Evolutionary conservation across 2,329 filamentous ascomycete genomes (phyloP), one percentile per base, ranked within the genome.

Genomic region (Botrytis medusae): DNA sequence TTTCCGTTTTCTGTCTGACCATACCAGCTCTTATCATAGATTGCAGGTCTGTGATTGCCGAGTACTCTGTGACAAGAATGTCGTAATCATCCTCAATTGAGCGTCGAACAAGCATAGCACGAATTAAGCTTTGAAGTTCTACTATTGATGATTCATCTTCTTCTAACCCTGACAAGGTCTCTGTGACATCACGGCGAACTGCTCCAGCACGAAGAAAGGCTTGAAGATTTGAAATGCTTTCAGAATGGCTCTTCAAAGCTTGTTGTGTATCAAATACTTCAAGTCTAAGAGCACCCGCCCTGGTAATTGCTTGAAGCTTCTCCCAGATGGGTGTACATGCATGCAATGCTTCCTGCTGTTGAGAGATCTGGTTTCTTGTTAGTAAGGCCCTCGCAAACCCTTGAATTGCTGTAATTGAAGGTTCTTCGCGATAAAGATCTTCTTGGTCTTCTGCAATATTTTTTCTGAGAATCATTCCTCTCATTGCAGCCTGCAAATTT

Each of bases 1-100:
- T 84, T 65, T 84, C 83, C 51, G 92, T 88, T 63, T 87, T 82
- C 74, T 90, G 85, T 73, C 93, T 88, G 77, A 87, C 87, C 25
- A 91, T 81, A 77, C 85, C 89, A n/a, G 91, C 93, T 76, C 93
- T 87, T 40, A 88, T 87, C 62, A 87, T 84, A 32, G 90, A 88
- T 81, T 97, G 93, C 1, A 97, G 84, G 37, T 86, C 83, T 32
- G 84, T 86, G 69, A 93, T 88, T 12, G 85, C 83, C 1, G 85
- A 79, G 14, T 86, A 86, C 77, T 93, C 86, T 61, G 84, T 84
- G 71, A 89, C 85, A 32, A 97, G 85, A 4, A 86, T 84, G 61
- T 87, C 82, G 48, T 85, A 83, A 34, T 89, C 85, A 18, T 81
- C 81, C 14, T 84, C 83, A 44, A 90, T 79, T 25, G 83, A 84